These are phyloP conservation scores for Cytospora mali DNA, from an alignment of 2,329 filamentous ascomycete species.

Conservation along the genomic window DNA sequence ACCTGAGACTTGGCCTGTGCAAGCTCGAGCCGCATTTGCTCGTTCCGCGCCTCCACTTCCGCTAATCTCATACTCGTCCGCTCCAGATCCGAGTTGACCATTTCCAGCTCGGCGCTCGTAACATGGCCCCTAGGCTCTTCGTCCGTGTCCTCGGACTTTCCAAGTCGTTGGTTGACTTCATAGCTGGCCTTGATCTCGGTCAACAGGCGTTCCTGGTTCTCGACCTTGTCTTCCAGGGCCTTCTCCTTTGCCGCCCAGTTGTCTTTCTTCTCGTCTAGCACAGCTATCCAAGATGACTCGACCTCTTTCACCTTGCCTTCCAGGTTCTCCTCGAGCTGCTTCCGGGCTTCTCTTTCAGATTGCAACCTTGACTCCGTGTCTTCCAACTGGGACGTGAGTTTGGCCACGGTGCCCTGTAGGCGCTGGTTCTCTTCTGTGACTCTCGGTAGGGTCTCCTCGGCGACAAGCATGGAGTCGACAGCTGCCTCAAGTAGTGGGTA, in stretches of 20 bases:
- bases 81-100: slow-evolving; percentile 89
- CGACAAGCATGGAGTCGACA: slow-evolving; percentile 87
- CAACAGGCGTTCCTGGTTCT: slow-evolving; percentile 87
- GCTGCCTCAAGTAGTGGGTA: slow-evolving; percentile 96
- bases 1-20: slow-evolving; percentile 82
- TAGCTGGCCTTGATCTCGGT: slow-evolving; percentile 97
- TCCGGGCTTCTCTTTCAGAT: slow-evolving; percentile 71
- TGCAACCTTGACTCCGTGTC: slow-evolving; percentile 81
- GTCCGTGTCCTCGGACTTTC: slow-evolving; percentile 60
- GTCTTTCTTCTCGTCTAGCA: slow-evolving; percentile 88
- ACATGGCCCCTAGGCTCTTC: slow-evolving; percentile 64
- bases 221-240: slow-evolving; percentile 86
- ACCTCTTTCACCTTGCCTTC: slow-evolving; percentile 86
- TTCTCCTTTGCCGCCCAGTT: slow-evolving; percentile 95
- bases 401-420: slow-evolving; percentile 76
- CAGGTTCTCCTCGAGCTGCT: slow-evolving; percentile 74
- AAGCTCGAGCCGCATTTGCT: slow-evolving; percentile 86
- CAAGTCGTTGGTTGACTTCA: slow-evolving; percentile 90
- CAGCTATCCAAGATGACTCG: slow-evolving; percentile 85
- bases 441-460: slow-evolving; percentile 89
- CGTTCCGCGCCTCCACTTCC: slow-evolving; percentile 91
- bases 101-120: slow-evolving; percentile 87
- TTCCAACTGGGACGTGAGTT: slow-evolving; percentile 79
- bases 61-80: slow-evolving; percentile 83
- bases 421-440: slow-evolving; percentile 86